Percentiles rank a stretch among this genome's conserved stretches.
Evolutionary conservation across 129 eudicot genomes (phyloP).

Genomic region (Pseudognaphalium luteoalbum): DNA sequence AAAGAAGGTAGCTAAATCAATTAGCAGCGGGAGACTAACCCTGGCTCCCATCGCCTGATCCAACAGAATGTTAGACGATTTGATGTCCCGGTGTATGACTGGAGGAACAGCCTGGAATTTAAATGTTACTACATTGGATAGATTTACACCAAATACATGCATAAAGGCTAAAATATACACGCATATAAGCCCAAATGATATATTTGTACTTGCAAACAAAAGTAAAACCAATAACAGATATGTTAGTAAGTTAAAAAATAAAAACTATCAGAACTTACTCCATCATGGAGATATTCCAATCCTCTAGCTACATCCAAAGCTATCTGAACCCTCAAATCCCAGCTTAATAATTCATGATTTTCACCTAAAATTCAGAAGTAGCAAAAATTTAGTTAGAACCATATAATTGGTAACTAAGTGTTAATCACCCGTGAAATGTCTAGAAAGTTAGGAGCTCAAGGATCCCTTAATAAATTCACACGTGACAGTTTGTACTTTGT

Average conservation of each 20-base stretch:
- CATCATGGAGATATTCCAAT: conserved; percentile 98
- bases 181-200: neutral
- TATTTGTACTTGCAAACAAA: conserved; percentile 4
- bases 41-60: conserved; percentile 93
- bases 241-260: neutral
- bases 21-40: conserved; percentile 42
- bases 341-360: conserved; percentile 62
- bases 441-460: neutral
- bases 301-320: conserved; percentile 97
- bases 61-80: conserved; percentile 94
- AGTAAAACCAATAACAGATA: neutral
- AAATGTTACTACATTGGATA: conserved; percentile 12
- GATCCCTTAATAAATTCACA: neutral
- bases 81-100: conserved; percentile 93
- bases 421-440: neutral
- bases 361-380: conserved; percentile 49
- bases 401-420: neutral
- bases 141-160: neutral
- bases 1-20: neutral
- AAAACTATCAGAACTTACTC: conserved; percentile 51
- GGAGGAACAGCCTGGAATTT: conserved; percentile 88
- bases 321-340: conserved; percentile 81
- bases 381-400: neutral
- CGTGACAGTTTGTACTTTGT: neutral
- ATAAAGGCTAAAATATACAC: neutral